These are phyloP conservation scores for Colletotrichum eremochloae DNA, from an alignment of 2,329 filamentous ascomycete species.

Conservation along the genomic window DNA sequence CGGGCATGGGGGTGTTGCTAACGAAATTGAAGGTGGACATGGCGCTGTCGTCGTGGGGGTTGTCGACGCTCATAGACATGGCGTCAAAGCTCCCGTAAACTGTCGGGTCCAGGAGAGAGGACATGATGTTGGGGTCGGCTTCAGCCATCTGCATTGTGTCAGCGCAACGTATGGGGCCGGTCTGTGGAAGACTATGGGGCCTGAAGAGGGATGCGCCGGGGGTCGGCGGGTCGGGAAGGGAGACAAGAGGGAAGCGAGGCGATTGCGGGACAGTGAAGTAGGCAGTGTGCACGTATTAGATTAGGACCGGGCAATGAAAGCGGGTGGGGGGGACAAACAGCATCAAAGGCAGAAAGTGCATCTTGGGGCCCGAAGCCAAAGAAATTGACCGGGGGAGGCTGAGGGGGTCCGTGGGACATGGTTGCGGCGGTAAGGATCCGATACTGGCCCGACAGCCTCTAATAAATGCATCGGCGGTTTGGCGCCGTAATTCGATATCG, in stretches of 20 bases:
- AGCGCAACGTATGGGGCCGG: conserved; percentile 19
- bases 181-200: conserved; percentile 11
- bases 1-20: conserved; percentile 46
- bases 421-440: conserved; percentile 43
- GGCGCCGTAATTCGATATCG: conserved; percentile 12
- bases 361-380: conserved; percentile 52
- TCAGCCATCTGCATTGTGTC: conserved; percentile 46
- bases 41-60: conserved; percentile 47
- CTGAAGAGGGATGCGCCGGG: conserved; percentile 25
- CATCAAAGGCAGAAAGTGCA: conserved; percentile 42
- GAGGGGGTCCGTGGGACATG: conserved; percentile 55
- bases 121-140: conserved; percentile 56
- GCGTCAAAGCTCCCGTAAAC: conserved; percentile 52
- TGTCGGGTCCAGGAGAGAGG: conserved; percentile 58
- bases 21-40: conserved; percentile 45
- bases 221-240: conserved; percentile 21
- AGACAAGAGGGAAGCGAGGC: conserved; percentile 25
- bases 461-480: conserved; percentile 40
- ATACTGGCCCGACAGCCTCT: conserved; percentile 35
- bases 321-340: conserved; percentile 37
- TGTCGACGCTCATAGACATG: conserved; percentile 60
- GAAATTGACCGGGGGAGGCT: conserved; percentile 52
- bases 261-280: conserved; percentile 6
- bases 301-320: conserved; percentile 16
- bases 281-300: conserved; percentile 3